A percentile compares a stretch with the other conserved stretches of the same genome.
These are phyloP conservation scores for Leptographium galeiforme DNA, from an alignment of 2,329 filamentous ascomycete species.

Conservation along the genomic window DNA sequence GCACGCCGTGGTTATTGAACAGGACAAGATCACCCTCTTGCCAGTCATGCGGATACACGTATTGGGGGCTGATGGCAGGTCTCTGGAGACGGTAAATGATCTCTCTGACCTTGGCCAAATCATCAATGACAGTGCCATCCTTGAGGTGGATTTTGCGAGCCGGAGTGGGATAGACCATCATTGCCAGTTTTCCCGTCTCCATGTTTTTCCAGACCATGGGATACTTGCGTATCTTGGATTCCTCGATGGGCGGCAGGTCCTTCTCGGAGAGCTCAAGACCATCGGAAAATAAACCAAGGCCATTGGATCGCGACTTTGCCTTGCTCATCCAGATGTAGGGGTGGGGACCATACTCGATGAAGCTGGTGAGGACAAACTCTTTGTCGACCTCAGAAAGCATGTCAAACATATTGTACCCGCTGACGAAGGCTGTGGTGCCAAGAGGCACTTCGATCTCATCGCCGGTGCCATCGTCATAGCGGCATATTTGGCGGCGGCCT, in stretches of 20 bases:
- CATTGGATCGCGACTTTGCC: constrained; percentile 51
- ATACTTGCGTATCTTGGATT: constrained; percentile 52
- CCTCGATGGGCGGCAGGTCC: constrained; percentile 51
- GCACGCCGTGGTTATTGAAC: constrained; percentile 64
- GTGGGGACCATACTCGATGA: constrained; percentile 62
- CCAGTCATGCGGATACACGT: constrained; percentile 67
- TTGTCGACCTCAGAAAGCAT: constrained; percentile 50
- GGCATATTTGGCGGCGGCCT: constrained; percentile 30
- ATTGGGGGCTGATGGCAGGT: constrained; percentile 54
- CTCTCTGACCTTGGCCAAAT: constrained; percentile 28
- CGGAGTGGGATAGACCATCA: constrained; percentile 65
- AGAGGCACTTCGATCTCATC: constrained; percentile 58
- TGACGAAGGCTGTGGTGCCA: constrained; percentile 64
- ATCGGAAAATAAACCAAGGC: constrained; percentile 51
- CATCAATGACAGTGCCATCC: constrained; percentile 54
- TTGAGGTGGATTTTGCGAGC: constrained; percentile 52
- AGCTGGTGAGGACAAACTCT: constrained; percentile 49
- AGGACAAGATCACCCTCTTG: constrained; percentile 62
- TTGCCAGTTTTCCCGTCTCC: constrained; percentile 49
- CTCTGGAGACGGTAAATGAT: constrained; percentile 47
- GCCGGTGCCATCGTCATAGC: constrained; percentile 59
- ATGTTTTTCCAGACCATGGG: constrained; percentile 74
- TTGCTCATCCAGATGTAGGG: constrained; percentile 71
- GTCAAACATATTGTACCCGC: constrained; percentile 58
- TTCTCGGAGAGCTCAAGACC: constrained; percentile 37